phyloP scores from a whole-genome alignment of 2,329 filamentous ascomycete genomes.

The Aspergillus viridinutans region DNA sequence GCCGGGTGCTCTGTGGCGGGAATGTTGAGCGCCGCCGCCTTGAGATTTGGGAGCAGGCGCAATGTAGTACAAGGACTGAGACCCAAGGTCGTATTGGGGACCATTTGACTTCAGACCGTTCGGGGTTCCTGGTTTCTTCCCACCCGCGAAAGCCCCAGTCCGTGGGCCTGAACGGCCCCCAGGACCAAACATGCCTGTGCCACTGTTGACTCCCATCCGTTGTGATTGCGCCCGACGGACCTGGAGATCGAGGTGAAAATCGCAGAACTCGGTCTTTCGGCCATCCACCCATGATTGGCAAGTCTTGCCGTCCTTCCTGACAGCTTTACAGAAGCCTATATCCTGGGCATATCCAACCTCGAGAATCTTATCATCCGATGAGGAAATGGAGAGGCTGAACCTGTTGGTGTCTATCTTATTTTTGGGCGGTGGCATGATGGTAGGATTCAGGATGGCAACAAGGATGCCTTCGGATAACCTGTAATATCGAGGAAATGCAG shows the following conservation, averaged over 20 bases:
- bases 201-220: constrained; percentile 75
- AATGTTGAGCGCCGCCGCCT: constrained; percentile 13
- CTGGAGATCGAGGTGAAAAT: constrained; percentile 83
- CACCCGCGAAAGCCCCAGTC: constrained; percentile 36
- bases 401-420: constrained; percentile 71
- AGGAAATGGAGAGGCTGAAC: constrained; percentile 81
- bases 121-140: constrained; percentile 14
- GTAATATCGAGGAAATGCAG: constrained; percentile 89
- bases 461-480: constrained; percentile 89
- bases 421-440: constrained; percentile 79
- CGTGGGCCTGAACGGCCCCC: constrained; percentile 38
- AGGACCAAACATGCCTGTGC: constrained; percentile 50
- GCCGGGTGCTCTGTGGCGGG: constrained; percentile 20
- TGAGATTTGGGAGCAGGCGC: constrained; percentile 29
- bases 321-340: constrained; percentile 78
- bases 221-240: constrained; percentile 65
- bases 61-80: constrained; percentile 45
- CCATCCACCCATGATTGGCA: constrained; percentile 85
- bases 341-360: constrained; percentile 84
- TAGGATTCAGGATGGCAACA: constrained; percentile 86
- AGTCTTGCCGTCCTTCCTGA: constrained; percentile 76
- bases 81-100: constrained; percentile 37
- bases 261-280: constrained; percentile 83
- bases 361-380: constrained; percentile 80
- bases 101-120: constrained; percentile 32